Evolutionary conservation across 306 rosid species (phyloP), one percentile per base, ranked within the genome.

Genomic region (Glycyrrhiza uralensis): DNA sequence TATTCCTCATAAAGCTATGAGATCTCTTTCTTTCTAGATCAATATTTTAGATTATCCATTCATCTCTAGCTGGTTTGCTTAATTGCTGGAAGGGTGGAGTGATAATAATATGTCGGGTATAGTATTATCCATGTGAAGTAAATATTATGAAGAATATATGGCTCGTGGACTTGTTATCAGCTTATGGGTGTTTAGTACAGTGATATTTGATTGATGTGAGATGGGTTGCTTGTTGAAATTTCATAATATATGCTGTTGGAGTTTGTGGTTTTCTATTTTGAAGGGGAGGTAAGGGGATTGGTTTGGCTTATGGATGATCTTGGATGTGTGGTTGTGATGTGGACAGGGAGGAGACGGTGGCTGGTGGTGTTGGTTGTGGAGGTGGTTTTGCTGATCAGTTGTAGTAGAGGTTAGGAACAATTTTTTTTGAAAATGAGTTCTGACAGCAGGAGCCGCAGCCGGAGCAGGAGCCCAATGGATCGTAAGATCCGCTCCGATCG

Each of bases 401-500:
- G 91, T 84, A 68, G 83, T 93, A 73, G 89, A 87, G 80, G 78
- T 79, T 85, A 36, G 69, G 81, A 50, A 72, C n/a, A n/a, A 84
- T 0, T 11, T 23, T 8, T 0, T 54, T 85, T 84, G 82, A 86
- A 68, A 85, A 89, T 91, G 97, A 87, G 98, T 86, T 91, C 92
- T 28, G 94, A 86, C 77, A 91, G 94, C 90, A 81, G 94, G 67
- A 93, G 97, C 88, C 83, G 92, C 46, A 90, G 92, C 90, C 70
- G 96, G 65, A 90, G 98, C 96, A 84, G 98, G 84, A 94, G 98
- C 69, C 97, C 98, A 52, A 6, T 78, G 89, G 90, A 83, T 75
- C 97, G 97, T 64, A 94, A 86, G 88, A 91, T 94, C 75, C 94
- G 94, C 8, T 89, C 98, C 51, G 98, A 94, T 76, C 96, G 98